These are phyloP conservation scores for Acarospora socialis DNA, from an alignment of 2,329 filamentous ascomycete genomes.

Conservation along the genomic window DNA sequence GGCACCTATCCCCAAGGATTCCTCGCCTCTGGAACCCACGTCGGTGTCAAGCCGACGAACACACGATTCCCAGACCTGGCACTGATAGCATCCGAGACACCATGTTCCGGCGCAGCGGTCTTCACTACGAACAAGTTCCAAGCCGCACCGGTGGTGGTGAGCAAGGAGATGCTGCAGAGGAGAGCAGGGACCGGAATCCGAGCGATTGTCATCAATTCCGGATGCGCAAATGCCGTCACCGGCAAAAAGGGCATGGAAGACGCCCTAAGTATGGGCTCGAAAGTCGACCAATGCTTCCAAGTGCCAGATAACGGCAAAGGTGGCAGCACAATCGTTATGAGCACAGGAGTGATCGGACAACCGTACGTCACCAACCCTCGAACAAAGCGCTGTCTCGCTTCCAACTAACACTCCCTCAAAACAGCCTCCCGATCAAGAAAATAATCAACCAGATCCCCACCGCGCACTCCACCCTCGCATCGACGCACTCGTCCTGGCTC, in stretches of 20 bases:
- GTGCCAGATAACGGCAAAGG: slow-evolving; percentile 30
- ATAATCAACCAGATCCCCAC: slow-evolving; percentile 71
- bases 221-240: slow-evolving; percentile 93
- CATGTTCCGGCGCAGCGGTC: slow-evolving; percentile 77
- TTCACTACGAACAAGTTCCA: slow-evolving; percentile 99
- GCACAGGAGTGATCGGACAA: slow-evolving; percentile 94
- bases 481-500: slow-evolving; percentile 75
- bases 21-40: slow-evolving; percentile 69
- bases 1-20: slow-evolving; percentile 89
- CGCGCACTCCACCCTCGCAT: slow-evolving; percentile 56
- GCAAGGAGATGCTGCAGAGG: slow-evolving; percentile 53
- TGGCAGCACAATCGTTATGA: slow-evolving; percentile 80
- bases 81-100: slow-evolving; percentile 70
- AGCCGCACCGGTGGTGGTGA: slow-evolving; percentile 84
- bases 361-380: slow-evolving; percentile 41
- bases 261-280: slow-evolving; percentile 66
- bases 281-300: slow-evolving; percentile 53
- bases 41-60: slow-evolving; percentile 87
- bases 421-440: slow-evolving; percentile 76
- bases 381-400: slow-evolving; percentile 3
- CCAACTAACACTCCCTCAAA: slow-evolving; percentile 6
- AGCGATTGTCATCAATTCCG: slow-evolving; percentile 83
- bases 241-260: slow-evolving; percentile 81
- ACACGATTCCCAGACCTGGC: slow-evolving; percentile 84
- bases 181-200: slow-evolving; percentile 56